These are phyloP conservation scores for Dichotomocladium elegans DNA, from an alignment of 371 early-diverging fungal species.

Conservation along the genomic window DNA sequence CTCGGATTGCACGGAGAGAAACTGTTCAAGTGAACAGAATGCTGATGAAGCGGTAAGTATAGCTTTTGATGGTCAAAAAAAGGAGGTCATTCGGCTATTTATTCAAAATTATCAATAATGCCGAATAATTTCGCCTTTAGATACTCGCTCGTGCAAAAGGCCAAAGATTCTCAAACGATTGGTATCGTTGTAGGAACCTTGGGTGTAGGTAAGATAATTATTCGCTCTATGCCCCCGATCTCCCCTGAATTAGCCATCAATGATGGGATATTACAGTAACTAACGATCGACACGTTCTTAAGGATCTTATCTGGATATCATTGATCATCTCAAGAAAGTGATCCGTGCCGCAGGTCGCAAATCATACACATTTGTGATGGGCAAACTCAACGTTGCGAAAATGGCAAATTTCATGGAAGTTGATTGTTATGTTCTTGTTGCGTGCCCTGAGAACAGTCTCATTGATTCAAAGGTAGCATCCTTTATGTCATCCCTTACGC, in stretches of 20 bases:
- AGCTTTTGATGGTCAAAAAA: neutral
- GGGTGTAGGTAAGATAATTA: slow-evolving; percentile 85
- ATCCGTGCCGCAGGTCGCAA: slow-evolving; percentile 77
- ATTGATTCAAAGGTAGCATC: slow-evolving; percentile 74
- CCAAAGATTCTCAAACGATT: slow-evolving; percentile 88
- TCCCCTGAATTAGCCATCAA: too few species aligned
- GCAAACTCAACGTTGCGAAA: slow-evolving; percentile 93
- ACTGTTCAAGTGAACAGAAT: slow-evolving; percentile 62
- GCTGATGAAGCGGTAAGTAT: slow-evolving; percentile 65
- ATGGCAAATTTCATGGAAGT: slow-evolving; percentile 95
- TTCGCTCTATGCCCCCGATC: too few species aligned
- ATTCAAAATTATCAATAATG: too few species aligned
- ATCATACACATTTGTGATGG: slow-evolving; percentile 88
- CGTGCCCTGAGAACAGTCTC: slow-evolving; percentile 92
- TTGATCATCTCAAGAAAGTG: slow-evolving; percentile 73
- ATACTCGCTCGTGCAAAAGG: slow-evolving; percentile 83
- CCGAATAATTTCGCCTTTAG: slow-evolving; percentile 18
- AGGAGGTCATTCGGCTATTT: too few species aligned
- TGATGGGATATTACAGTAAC: neutral
- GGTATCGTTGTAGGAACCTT: slow-evolving; percentile 96
- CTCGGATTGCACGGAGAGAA: slow-evolving; percentile 55
- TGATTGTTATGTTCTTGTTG: slow-evolving; percentile 87
- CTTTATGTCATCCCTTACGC: neutral
- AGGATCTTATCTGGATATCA: slow-evolving; percentile 83
- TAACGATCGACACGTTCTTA: neutral